Evolutionary conservation across 176 grass and related monocot genomes (phyloP).

Genomic region (Poa pratensis): DNA sequence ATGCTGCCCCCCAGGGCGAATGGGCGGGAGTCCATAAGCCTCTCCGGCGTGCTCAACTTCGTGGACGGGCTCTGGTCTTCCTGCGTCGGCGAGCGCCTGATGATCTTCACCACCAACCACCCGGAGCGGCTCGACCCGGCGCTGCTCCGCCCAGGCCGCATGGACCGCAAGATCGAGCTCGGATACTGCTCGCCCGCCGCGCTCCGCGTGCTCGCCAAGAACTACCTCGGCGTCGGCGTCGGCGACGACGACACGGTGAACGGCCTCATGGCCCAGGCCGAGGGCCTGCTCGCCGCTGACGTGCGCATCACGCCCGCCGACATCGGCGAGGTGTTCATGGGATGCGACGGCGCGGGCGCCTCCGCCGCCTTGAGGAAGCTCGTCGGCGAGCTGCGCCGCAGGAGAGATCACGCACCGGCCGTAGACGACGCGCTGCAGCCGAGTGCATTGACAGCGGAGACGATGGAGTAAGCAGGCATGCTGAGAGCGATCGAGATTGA

Average conservation of each 20-base stretch:
- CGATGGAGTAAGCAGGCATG: conserved; percentile 1
- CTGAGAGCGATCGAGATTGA: neutral
- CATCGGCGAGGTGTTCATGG: conserved; percentile 78
- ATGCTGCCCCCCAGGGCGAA: neutral
- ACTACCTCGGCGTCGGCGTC: conserved; percentile 59
- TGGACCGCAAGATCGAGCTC: conserved; percentile 76
- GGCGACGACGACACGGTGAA: conserved; percentile 19
- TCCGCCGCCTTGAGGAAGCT: conserved; percentile 48
- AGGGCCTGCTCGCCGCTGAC: conserved; percentile 40
- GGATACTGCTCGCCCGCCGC: conserved; percentile 58
- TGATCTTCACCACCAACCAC: conserved; percentile 88
- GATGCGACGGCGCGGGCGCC: conserved; percentile 52
- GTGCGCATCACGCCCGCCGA: conserved; percentile 73
- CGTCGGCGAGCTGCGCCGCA: conserved; percentile 41
- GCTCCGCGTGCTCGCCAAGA: conserved; percentile 58
- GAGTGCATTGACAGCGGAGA: neutral
- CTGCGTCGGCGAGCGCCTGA: conserved; percentile 72
- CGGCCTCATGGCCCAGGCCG: conserved; percentile 48
- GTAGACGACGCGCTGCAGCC: neutral
- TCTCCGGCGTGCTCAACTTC: conserved; percentile 80
- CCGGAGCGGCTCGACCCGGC: conserved; percentile 71
- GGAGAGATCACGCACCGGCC: conserved; percentile 9
- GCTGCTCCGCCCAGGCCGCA: conserved; percentile 64
- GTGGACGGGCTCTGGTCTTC: conserved; percentile 79
- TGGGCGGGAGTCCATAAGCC: conserved; percentile 47